Base-by-base conservation (phyloP, 1,284 basidiomycete genomes). In the Puccinia polysora region DNA sequence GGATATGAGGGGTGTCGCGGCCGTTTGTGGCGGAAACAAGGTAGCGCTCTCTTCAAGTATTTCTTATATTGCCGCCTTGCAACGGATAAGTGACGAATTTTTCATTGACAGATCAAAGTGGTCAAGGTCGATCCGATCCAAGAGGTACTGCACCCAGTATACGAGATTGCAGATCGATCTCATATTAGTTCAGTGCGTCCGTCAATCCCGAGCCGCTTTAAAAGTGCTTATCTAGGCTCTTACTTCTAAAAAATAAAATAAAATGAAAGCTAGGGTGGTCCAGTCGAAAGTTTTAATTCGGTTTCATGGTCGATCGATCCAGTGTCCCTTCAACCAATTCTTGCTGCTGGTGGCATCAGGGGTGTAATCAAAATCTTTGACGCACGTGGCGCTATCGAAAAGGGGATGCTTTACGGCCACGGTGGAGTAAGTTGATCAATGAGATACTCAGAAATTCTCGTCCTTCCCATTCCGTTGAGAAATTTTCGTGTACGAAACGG, bases 241-340 rank as follows among this genome's bases (percentile, higher is more conserved):
- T 28, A 43, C 20, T 28, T 28, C 10, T 53, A 25, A 43, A 8
- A n/a, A 25, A 45, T 45, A 43, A 45, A 45, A 38, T 18, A 30
- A 28, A n/a, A 5, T 20, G 25, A 38, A 58, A 38, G 43, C 2
- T 43, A 60, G 58, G 58, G 58, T 1, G 58, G 58, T 30, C 38
- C 38, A 30, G 18, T 18, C n/a, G 58, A 60, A 60, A 40, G 43
- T 3, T 60, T 60, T 15, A 23, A 60, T 60, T 45, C 58, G 12
- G 47, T 60, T 43, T 43, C 58, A 18, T 60, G 58, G 58, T 60
- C 58, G 20, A 38, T 60, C 40, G 58, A 60, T 60, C 58, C 58
- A 28, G 58, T 60, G 38, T 43, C 58, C 32, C 38, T 45, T 23
- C 58, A 60, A 45, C 58, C 58, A 2, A 45, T 60, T 60, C 58